A percentile compares a stretch with the other conserved stretches of the same genome.
Conservation (phyloP, 768 basidiomycete genomes). For the Hysterangium stoloniferum region DNA sequence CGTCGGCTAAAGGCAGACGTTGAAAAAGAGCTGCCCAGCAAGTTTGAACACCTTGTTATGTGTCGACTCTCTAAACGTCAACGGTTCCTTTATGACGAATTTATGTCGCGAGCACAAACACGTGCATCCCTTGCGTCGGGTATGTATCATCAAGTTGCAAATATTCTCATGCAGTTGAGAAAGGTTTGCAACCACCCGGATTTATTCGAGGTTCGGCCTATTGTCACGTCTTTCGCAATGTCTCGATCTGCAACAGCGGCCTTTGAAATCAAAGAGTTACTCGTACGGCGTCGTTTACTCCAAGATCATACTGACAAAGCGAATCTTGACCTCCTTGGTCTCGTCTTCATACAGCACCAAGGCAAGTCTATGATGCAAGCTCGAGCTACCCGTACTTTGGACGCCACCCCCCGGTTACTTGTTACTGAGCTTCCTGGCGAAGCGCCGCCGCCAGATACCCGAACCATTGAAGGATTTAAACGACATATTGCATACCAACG, state of each 20-base stretch:
- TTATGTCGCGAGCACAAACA: conserved; percentile 85
- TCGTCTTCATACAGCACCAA: conserved; percentile 54
- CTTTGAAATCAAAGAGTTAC: conserved; percentile 81
- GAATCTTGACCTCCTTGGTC: conserved; percentile 56
- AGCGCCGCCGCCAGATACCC: conserved; percentile 64
- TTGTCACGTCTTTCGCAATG: conserved; percentile 70
- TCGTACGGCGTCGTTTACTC: conserved; percentile 70
- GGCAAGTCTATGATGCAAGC: conserved; percentile 45
- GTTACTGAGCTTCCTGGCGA: conserved; percentile 48
- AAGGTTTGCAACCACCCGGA: conserved; percentile 96
- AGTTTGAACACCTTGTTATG: conserved; percentile 84
- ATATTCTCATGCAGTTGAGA: conserved; percentile 95
- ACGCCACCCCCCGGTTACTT: conserved; percentile 48
- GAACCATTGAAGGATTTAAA: conserved; percentile 68
- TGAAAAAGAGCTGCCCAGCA: conserved; percentile 90
- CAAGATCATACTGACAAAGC: conserved; percentile 45
- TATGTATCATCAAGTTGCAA: conserved; percentile 82
- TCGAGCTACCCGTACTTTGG: conserved; percentile 46
- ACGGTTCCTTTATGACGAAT: conserved; percentile 93
- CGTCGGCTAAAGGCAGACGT: conserved; percentile 98
- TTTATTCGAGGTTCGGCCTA: conserved; percentile 83
- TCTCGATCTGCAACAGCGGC: conserved; percentile 67
- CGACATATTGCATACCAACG: conserved; percentile 38
- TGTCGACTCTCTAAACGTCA: conserved; percentile 88
- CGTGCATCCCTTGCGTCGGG: conserved; percentile 77